Evolutionary conservation across 2,329 filamentous ascomycete species (phyloP), one percentile per base, ranked within the genome.

Genomic region (Pseudocercospora cruenta): DNA sequence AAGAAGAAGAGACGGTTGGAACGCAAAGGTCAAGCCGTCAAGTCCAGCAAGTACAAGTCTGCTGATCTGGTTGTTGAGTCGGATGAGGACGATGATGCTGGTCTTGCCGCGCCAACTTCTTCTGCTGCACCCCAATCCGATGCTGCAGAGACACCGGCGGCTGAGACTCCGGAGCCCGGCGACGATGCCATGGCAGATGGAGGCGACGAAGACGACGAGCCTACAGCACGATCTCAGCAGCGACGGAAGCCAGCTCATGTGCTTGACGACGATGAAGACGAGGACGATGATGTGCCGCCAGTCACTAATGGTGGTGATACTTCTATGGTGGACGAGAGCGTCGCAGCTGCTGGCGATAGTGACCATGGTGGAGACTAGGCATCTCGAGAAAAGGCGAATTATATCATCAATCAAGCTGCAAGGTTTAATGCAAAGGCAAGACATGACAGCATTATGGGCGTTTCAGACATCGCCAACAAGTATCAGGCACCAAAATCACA

Each of bases 11-110:
- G 87, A 77, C 85, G 85, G 73, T 73, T 89, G 60, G 86, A 88
- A 71, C 80, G 86, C 66, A 86, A 86, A 74, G 72, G 75, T 71
- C 73, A 75, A 68, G 79, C 77, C 59, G 70, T 80, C 78, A 74
- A 73, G 65, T 72, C 67, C 55, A 71, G 69, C 77, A 96, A 96
- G 80, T 96, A 87, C 84, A 97, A 97, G 85, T 94, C 91, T 59
- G 89, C 87, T 1, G 93, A 96, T 79, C 87, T 93, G 68, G 88
- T 97, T 28, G 90, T 92, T 53, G 91, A 94, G 69, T 92, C 90
- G 67, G 90, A 91, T 69, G 87, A 86, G 16, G 86, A 86, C 12
- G 84, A 84, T 2, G 67, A 67, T n/a, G 72, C 64, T 55, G 71
- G 64, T 33, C 51, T 68, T 26, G 70, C 58, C 2, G 65, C 59